phyloP scores from a whole-genome alignment of 495 filamentous ascomycete genomes.

The Aspergillus avenaceus region DNA sequence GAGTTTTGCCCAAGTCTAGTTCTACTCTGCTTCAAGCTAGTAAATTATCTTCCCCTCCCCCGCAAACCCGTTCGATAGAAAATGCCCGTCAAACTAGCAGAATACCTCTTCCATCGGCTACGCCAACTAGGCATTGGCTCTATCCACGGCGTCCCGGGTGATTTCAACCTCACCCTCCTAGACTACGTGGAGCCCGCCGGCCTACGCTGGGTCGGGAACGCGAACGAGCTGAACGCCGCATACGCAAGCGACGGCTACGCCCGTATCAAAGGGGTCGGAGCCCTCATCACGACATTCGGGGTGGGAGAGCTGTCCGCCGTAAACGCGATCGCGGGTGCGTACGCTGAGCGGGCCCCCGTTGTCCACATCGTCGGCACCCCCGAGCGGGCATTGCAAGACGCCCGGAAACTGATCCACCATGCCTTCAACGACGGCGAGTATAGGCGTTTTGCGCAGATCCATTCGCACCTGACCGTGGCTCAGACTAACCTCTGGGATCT shows the following conservation, averaged over 20 bases:
- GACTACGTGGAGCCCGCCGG: slow-evolving; percentile 60
- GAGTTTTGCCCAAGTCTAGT: too few relatives aligned
- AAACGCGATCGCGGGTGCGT: slow-evolving; percentile 67
- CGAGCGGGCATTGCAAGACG: slow-evolving; percentile 16
- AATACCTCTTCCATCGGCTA: slow-evolving; percentile 67
- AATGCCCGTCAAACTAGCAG: slow-evolving; percentile 17
- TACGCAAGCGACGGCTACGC: slow-evolving; percentile 83
- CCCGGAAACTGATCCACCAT: slow-evolving; percentile 32
- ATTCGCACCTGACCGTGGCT: slow-evolving; percentile 28
- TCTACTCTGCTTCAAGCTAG: too few relatives aligned
- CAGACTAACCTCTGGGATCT: slow-evolving; percentile 27
- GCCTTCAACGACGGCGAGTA: slow-evolving; percentile 36
- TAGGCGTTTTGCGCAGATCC: slow-evolving; percentile 29
- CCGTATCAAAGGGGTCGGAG: slow-evolving; percentile 63
- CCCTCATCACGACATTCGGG: slow-evolving; percentile 73
- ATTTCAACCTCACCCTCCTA: slow-evolving; percentile 66
- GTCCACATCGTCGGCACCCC: slow-evolving; percentile 72
- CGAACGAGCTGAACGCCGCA: slow-evolving; percentile 75
- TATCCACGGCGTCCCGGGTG: slow-evolving; percentile 65
- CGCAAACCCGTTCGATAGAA: too few relatives aligned
- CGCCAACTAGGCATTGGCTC: slow-evolving; percentile 62
- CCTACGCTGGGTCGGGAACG: slow-evolving; percentile 70
- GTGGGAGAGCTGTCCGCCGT: slow-evolving; percentile 74
- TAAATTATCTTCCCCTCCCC: too few relatives aligned
- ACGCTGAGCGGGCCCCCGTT: slow-evolving; percentile 70